These are phyloP conservation scores for Camelina sativa DNA, from an alignment of 345 rosid species.

Conservation along the genomic window DNA sequence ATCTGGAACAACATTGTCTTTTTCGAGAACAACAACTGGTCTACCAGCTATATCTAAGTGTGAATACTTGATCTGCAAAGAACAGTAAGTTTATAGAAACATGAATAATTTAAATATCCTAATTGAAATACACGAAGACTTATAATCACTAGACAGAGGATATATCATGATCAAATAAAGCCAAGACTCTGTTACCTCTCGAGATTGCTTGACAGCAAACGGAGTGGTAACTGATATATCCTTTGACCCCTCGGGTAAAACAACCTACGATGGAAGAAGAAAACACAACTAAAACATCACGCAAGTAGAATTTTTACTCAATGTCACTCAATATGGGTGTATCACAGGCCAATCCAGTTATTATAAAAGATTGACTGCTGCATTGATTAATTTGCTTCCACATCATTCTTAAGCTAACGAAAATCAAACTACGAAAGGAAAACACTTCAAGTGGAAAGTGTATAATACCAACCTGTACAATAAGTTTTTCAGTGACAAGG, in stretches of 20 bases:
- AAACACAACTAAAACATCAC: constrained; percentile 9
- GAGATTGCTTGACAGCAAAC: constrained; percentile 66
- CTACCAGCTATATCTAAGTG: constrained; percentile 92
- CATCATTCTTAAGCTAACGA: constrained; percentile 3
- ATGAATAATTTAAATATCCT: neutral
- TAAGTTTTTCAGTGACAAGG: constrained; percentile 71
- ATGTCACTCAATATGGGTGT: neutral
- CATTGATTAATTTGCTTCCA: neutral
- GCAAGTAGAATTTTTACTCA: neutral
- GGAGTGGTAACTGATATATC: constrained; percentile 75
- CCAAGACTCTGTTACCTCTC: constrained; percentile 65
- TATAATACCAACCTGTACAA: constrained; percentile 68
- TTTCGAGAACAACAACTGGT: constrained; percentile 81
- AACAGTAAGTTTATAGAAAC: constrained; percentile 13
- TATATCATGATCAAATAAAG: neutral
- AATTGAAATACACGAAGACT: neutral
- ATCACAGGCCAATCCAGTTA: neutral
- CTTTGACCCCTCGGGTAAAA: constrained; percentile 86
- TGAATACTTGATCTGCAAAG: constrained; percentile 72
- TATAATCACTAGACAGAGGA: constrained; percentile 16
- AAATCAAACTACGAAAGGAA: constrained; percentile 3
- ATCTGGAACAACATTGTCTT: constrained; percentile 83
- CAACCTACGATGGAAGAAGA: constrained; percentile 60
- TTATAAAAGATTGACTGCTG: neutral
- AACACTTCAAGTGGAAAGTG: constrained; percentile 5